Percentiles rank a stretch among this genome's conserved stretches.
Conservation (phyloP, 148 eudicot genomes). For the Heliamphora exappendiculata region DNA sequence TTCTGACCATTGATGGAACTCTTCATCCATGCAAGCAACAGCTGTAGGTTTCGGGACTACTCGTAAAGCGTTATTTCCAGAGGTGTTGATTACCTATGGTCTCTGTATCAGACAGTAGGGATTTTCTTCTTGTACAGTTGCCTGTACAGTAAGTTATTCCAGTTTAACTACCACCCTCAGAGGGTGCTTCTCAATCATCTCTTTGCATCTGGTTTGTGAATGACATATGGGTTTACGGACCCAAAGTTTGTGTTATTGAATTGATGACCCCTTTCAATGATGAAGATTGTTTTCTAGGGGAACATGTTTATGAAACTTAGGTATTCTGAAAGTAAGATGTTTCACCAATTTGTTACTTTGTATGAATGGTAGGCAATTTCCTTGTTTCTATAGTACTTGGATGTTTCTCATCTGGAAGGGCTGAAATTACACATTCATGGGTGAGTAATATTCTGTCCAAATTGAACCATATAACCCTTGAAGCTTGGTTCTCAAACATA, state of each 20-base stretch:
- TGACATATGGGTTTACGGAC: constrained; percentile 11
- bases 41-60: not conserved
- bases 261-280: not conserved
- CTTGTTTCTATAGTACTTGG: not conserved
- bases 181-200: constrained; percentile 7
- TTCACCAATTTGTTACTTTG: not conserved
- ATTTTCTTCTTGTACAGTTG: constrained; percentile 22
- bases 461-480: too few relatives aligned
- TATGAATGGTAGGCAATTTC: not conserved
- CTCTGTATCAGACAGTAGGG: constrained; percentile 11
- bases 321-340: not conserved
- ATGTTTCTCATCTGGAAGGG: not conserved
- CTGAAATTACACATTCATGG: too few relatives aligned
- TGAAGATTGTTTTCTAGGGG: not conserved
- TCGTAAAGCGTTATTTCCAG: not conserved
- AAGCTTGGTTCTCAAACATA: too few relatives aligned
- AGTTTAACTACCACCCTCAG: not conserved
- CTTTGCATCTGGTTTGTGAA: constrained; percentile 6
- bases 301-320: not conserved
- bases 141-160: constrained; percentile 23
- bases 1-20: constrained; percentile 8
- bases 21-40: not conserved
- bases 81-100: constrained; percentile 9
- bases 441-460: too few relatives aligned
- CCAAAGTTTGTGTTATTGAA: constrained; percentile 7